These are phyloP conservation scores for Fraxinus velutina DNA, from an alignment of 305 asterid species.

Conservation along the genomic window DNA sequence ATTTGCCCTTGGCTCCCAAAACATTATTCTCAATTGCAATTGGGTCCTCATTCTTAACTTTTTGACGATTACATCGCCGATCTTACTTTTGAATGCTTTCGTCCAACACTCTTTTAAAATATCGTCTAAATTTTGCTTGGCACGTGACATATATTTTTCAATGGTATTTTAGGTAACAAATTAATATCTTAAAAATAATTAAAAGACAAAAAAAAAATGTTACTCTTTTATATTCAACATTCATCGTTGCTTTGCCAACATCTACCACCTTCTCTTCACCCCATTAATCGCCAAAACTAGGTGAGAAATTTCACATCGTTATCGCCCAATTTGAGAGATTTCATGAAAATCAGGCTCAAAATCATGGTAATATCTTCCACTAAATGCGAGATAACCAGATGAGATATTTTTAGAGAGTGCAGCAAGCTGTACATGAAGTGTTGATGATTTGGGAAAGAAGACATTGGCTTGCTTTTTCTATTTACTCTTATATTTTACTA, in stretches of 20 bases:
- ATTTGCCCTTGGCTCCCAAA: neutral
- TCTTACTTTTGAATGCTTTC: neutral
- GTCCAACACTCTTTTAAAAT: neutral
- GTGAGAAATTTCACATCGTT: neutral
- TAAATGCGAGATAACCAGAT: neutral
- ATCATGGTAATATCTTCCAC: neutral
- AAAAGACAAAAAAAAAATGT: neutral
- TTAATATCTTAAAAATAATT: neutral
- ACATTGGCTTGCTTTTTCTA: neutral
- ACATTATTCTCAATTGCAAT: neutral
- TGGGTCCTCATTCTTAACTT: neutral
- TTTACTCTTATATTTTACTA: no score
- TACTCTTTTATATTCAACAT: neutral
- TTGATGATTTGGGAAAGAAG: neutral
- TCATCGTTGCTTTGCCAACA: neutral
- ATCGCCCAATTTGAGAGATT: neutral
- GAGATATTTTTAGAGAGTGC: neutral
- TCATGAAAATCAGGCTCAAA: neutral
- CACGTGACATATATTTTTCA: neutral
- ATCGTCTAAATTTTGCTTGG: neutral
- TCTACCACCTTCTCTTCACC: neutral
- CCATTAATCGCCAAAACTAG: neutral
- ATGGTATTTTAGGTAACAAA: neutral
- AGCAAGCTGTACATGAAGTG: neutral
- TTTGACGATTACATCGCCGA: neutral